Evolutionary conservation across 2,329 filamentous ascomycete genomes (phyloP).

Genomic region (Fusarium devonianum): DNA sequence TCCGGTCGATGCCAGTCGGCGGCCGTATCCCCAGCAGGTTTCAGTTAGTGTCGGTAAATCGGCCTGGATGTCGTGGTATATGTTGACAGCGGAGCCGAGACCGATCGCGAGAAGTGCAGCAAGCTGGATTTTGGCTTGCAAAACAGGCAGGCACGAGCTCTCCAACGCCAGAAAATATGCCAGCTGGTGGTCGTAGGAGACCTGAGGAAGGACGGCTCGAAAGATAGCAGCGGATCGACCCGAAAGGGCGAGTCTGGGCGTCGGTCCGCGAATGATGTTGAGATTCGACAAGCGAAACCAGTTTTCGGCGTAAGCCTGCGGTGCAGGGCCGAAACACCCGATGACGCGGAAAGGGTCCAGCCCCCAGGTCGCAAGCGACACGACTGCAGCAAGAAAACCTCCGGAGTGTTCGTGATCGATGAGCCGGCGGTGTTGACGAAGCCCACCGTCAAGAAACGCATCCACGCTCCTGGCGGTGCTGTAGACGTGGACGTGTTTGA

Average conservation of each 20-base stretch:
- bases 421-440: background rate
- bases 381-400: background rate
- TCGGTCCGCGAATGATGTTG: background rate
- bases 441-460: background rate
- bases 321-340: too few species aligned
- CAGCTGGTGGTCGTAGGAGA: slow-evolving; percentile 1
- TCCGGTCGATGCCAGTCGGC: background rate
- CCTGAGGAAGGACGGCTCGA: background rate
- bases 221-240: background rate
- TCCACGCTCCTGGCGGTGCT: background rate
- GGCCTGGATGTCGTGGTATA: background rate
- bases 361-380: background rate
- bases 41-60: background rate
- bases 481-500: too few species aligned
- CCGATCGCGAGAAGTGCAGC: background rate
- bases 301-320: background rate
- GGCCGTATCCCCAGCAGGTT: background rate
- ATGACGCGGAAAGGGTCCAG: background rate
- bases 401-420: background rate
- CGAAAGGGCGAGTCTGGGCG: background rate
- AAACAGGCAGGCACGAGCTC: background rate
- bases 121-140: background rate
- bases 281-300: background rate
- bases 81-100: background rate
- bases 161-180: background rate